Evolutionary conservation across 1,284 basidiomycete species (phyloP).

Genomic region (Tilletia walkeri): DNA sequence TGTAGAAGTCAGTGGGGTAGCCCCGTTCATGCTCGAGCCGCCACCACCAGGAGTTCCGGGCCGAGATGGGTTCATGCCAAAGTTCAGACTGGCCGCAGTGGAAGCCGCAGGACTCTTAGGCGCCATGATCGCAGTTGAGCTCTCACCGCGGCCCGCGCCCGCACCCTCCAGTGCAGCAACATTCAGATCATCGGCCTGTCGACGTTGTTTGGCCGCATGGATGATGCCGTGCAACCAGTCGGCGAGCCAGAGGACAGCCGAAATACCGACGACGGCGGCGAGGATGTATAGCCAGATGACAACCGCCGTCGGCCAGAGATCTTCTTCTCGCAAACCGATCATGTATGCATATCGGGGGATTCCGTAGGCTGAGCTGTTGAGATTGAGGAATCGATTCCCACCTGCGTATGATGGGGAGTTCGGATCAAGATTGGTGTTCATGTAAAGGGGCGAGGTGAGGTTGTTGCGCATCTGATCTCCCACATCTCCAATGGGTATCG

Average conservation of each 20-base stretch:
- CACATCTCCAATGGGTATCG: slow-evolving; percentile 37
- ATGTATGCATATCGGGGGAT: slow-evolving; percentile 76
- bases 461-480: slow-evolving; percentile 65
- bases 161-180: neutral
- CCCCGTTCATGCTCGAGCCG: neutral
- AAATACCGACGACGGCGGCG: slow-evolving; percentile 69
- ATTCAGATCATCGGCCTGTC: neutral
- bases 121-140: neutral
- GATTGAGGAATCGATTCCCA: slow-evolving; percentile 68
- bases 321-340: slow-evolving; percentile 74
- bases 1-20: too few relatives aligned
- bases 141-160: neutral
- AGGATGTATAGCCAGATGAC: slow-evolving; percentile 77
- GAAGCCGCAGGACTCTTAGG: slow-evolving; percentile 1
- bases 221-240: slow-evolving; percentile 21
- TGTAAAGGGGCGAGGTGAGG: slow-evolving; percentile 70
- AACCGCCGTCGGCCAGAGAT: slow-evolving; percentile 80
- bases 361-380: slow-evolving; percentile 59
- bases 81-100: slow-evolving; percentile 11
- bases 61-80: neutral
- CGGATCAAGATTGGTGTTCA: slow-evolving; percentile 65
- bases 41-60: neutral
- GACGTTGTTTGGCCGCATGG: neutral
- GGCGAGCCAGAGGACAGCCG: slow-evolving; percentile 65
- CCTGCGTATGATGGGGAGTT: neutral